phyloP scores from a whole-genome alignment of 768 basidiomycete species.

The Tephrocybe rancida region DNA sequence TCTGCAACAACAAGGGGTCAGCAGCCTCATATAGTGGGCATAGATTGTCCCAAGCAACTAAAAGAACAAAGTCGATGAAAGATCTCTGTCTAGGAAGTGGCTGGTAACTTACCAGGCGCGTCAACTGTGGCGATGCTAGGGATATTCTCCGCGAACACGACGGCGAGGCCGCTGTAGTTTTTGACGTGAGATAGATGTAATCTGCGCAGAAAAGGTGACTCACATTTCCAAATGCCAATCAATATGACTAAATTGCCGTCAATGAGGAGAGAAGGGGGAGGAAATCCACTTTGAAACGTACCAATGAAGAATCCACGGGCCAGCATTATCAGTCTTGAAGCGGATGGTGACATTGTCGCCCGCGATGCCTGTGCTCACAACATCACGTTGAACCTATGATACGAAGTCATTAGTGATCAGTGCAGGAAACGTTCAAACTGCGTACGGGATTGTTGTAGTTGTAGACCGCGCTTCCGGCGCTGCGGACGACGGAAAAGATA shows the following conservation, averaged over 20 bases:
- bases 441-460: conserved; percentile 52
- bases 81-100: too few relatives aligned
- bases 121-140: conserved; percentile 2
- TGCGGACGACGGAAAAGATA: conserved; percentile 38
- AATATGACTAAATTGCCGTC: conserved; percentile 30
- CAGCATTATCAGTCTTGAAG: conserved; percentile 70
- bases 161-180: conserved; percentile 30
- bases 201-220: conserved; percentile 4
- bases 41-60: background rate
- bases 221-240: conserved; percentile 46
- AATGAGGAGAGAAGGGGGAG: background rate
- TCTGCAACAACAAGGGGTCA: background rate
- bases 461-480: conserved; percentile 28
- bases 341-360: conserved; percentile 55
- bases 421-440: background rate
- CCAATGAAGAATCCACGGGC: conserved; percentile 59
- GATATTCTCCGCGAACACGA: conserved; percentile 36
- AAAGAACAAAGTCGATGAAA: background rate
- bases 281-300: conserved; percentile 14
- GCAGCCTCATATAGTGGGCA: background rate
- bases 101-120: background rate
- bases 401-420: background rate
- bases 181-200: background rate
- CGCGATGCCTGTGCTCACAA: conserved; percentile 42
- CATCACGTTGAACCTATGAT: conserved; percentile 46